Base-by-base conservation (phyloP, 805 yeast genomes). In the Saturnispora mendoncae region DNA sequence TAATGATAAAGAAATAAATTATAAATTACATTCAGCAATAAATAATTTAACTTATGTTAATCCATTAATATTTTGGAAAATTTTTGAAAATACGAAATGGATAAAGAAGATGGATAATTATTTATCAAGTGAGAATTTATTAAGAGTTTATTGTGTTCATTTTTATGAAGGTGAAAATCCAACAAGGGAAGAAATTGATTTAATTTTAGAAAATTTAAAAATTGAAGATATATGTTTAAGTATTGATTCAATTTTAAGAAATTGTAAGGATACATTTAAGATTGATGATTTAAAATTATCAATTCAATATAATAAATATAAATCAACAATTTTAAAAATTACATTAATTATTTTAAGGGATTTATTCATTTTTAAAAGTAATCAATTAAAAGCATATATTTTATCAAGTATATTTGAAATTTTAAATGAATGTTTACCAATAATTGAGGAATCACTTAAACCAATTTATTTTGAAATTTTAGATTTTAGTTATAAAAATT, bases 271-370 rank as follows among this genome's bases (percentile, higher is more conserved):
- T 44, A 50, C 57, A 2, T 53, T 61, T 1, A 52, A 49, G 18
- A 45, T 51, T 6, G 52, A 51, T 13, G 58, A 58, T 30, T 45
- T 56, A 17, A 52, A 51, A 28, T 17, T 61, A 17, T 56, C 62
- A 1, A 52, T 60, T 41, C 64, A 58, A 31, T 54, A 52, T 37
- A 54, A 54, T 29, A 59, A 57, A 35, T 39, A 56, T 42, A 55
- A 56, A 33, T 28, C 37, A 4, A 32, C 37, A 13, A 52, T 58
- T 21, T 35, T 58, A 38, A 37, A 46, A 9, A 46, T 53, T 1
- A 50, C 56, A 33, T 52, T 55, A 20, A 28, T 40, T 12, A 21
- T 54, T 4, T 42, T 46, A 7, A 42, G 33, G 9, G 32, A 24
- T 13, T 34, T 51, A 13, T 36, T 55, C 8, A 19, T 19, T 9